Evolutionary conservation across 192 early-diverging fungal genomes (phyloP).

Genomic region (Coemansia sp.): DNA sequence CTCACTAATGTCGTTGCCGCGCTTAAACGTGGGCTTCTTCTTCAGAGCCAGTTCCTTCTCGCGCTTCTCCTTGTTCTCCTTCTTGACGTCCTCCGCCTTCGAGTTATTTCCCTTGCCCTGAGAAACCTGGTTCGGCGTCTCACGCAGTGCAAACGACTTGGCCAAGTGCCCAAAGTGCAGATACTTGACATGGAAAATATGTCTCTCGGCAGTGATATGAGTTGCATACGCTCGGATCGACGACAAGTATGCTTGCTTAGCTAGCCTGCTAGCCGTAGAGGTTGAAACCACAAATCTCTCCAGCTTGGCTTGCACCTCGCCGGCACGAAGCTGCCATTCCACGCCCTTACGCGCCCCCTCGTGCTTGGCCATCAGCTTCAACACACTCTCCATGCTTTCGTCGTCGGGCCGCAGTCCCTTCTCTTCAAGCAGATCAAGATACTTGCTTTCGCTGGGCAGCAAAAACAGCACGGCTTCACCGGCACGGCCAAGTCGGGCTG

Average conservation of each 20-base stretch:
- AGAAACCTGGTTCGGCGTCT: slow-evolving; percentile 74
- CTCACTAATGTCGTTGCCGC: slow-evolving; percentile 54
- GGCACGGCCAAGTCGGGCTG: slow-evolving; percentile 87
- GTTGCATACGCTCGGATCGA: slow-evolving; percentile 93
- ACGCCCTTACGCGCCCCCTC: slow-evolving; percentile 31
- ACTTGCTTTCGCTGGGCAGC: slow-evolving; percentile 84
- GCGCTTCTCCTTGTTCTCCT: slow-evolving; percentile 41
- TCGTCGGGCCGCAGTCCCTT: slow-evolving; percentile 65
- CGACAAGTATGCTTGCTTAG: slow-evolving; percentile 82
- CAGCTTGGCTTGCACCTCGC: slow-evolving; percentile 43
- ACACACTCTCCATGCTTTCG: slow-evolving; percentile 57
- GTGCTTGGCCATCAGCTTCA: slow-evolving; percentile 56
- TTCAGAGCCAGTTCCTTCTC: slow-evolving; percentile 39
- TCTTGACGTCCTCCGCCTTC: slow-evolving; percentile 27
- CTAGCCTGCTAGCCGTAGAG: slow-evolving; percentile 47
- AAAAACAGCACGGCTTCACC: slow-evolving; percentile 86
- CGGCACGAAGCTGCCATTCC: slow-evolving; percentile 49
- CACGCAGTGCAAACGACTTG: slow-evolving; percentile 93
- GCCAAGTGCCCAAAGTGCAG: slow-evolving; percentile 97
- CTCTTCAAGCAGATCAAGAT: slow-evolving; percentile 62
- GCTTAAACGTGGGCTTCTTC: slow-evolving; percentile 48
- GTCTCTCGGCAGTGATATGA: slow-evolving; percentile 75
- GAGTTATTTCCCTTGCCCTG: slow-evolving; percentile 52
- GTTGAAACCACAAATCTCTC: slow-evolving; percentile 43
- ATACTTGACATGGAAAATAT: slow-evolving; percentile 92